These are phyloP conservation scores for Clathrospora elynae DNA, from an alignment of 2,329 filamentous ascomycete species.

Conservation along the genomic window DNA sequence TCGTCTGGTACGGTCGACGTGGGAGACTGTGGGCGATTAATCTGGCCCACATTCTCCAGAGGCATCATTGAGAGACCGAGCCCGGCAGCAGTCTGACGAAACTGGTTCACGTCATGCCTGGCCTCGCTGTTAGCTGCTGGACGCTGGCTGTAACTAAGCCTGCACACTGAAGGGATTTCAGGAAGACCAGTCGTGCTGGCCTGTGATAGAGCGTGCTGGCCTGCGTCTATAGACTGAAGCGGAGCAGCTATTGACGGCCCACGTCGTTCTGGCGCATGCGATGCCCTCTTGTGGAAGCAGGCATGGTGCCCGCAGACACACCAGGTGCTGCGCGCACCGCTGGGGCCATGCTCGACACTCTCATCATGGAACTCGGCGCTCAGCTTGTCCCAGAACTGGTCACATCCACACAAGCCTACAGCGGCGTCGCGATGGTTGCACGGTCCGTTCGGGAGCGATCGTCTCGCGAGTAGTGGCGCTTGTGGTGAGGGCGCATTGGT, in stretches of 20 bases:
- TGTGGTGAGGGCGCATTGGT: constrained; percentile 24
- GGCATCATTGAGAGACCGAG: constrained; percentile 45
- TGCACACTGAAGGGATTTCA: constrained; percentile 46
- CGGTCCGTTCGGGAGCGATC: constrained; percentile 55
- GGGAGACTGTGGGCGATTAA: constrained; percentile 38
- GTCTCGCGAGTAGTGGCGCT: constrained; percentile 28
- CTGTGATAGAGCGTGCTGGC: constrained; percentile 36
- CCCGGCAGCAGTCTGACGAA: constrained; percentile 32
- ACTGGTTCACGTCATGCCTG: constrained; percentile 28
- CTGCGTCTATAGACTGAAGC: constrained; percentile 12
- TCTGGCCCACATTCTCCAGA: constrained; percentile 25
- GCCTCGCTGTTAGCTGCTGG: constrained; percentile 30
- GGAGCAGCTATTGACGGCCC: constrained; percentile 15
- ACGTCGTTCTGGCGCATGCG: constrained; percentile 25
- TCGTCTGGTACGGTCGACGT: constrained; percentile 40
- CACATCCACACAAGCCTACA: constrained; percentile 58
- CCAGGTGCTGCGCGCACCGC: constrained; percentile 46
- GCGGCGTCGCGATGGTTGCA: constrained; percentile 59
- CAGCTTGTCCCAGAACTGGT: constrained; percentile 56
- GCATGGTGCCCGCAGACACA: constrained; percentile 64
- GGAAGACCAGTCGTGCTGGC: constrained; percentile 43
- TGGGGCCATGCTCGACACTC: constrained; percentile 30
- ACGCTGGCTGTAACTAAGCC: constrained; percentile 43
- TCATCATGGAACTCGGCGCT: constrained; percentile 42
- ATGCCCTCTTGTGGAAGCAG: constrained; percentile 56